Conservation (phyloP, 2,329 filamentous ascomycete species). For the Colletotrichum acutatum region DNA sequence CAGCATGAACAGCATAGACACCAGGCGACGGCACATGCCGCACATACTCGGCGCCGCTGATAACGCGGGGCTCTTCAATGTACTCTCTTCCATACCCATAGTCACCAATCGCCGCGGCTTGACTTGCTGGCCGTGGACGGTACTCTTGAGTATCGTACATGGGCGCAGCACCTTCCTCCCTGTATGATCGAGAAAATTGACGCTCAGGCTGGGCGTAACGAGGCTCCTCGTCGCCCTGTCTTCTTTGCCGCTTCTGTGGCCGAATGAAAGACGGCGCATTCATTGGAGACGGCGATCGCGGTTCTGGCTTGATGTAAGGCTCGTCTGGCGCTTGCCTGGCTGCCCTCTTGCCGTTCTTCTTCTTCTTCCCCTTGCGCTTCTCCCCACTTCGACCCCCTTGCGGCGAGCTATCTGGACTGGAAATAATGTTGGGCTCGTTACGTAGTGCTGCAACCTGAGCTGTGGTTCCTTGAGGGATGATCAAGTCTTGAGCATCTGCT, state of each 20-base stretch:
- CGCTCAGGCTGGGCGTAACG: constrained; percentile 53
- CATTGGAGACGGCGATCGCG: constrained; percentile 71
- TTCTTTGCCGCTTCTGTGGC: constrained; percentile 67
- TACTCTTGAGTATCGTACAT: constrained; percentile 42
- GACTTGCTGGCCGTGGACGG: constrained; percentile 40
- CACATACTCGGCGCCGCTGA: constrained; percentile 46
- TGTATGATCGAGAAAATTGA: constrained; percentile 41
- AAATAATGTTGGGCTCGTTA: constrained; percentile 57
- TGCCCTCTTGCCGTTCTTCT: constrained; percentile 61
- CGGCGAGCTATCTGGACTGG: constrained; percentile 71
- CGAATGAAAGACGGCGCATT: constrained; percentile 62
- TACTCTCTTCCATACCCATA: constrained; percentile 47
- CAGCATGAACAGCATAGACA: constrained; percentile 50
- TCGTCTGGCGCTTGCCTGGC: constrained; percentile 60
- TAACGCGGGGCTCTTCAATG: constrained; percentile 44
- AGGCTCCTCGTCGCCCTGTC: constrained; percentile 53
- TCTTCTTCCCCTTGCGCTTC: constrained; percentile 64
- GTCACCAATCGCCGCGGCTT: constrained; percentile 4
- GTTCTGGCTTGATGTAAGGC: constrained; percentile 71
- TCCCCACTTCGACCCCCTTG: constrained; percentile 59
- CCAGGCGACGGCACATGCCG: constrained; percentile 51
- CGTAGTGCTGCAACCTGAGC: constrained; percentile 69
- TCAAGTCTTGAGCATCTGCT: constrained; percentile 44
- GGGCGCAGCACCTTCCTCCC: constrained; percentile 45
- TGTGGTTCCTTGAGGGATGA: constrained; percentile 52